Evolutionary conservation across 2,329 filamentous ascomycete genomes (phyloP), one percentile per base, ranked within the genome.

Genomic region (Colletotrichum aenigma): DNA sequence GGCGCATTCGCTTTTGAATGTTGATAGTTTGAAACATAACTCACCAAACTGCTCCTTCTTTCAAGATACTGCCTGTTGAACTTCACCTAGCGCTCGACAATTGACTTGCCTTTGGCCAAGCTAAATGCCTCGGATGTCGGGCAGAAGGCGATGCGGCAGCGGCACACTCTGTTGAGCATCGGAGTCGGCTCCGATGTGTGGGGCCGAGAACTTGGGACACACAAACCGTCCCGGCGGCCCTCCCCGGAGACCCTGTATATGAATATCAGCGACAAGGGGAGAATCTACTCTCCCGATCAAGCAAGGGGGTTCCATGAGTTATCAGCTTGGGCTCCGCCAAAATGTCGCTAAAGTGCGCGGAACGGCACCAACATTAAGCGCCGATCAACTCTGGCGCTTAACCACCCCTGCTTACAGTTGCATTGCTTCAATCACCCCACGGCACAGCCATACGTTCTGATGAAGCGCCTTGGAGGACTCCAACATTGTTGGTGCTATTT

Each of bases 291-390:
- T 43, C 3, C 9, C 5, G 9, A 13, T 48, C n/a, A 21, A 48
- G 0, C n/a, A n/a, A 3, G n/a, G 6, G 18, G 1, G 18, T 4
- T 6, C 6, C n/a, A 0, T 12, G 2, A n/a, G 5, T 13, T 52
- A 7, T 21, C n/a, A 21, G n/a, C 6, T 0, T 52, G n/a, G n/a
- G 18, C 43, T 21, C 43, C 43, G 4, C 4, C 43, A 52, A 21
- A 9, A 1, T n/a, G 0, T 30, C 28, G 10, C 3, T 10, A 18
- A 13, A 32, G 58, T 32, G 24, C 24, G 28, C 26, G 55, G 16
- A 52, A 26, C 26, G 32, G 16, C 21, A 66, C 64, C 64, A 66
- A 21, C 16, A 66, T 48, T 32, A 66, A 55, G 64, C 64, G 64
- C 64, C 0, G 30, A n/a, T 30, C 43, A 16, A 26, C 26, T 10